phyloP scores from a whole-genome alignment of 495 filamentous ascomycete species.

The Penicillium soppii region DNA sequence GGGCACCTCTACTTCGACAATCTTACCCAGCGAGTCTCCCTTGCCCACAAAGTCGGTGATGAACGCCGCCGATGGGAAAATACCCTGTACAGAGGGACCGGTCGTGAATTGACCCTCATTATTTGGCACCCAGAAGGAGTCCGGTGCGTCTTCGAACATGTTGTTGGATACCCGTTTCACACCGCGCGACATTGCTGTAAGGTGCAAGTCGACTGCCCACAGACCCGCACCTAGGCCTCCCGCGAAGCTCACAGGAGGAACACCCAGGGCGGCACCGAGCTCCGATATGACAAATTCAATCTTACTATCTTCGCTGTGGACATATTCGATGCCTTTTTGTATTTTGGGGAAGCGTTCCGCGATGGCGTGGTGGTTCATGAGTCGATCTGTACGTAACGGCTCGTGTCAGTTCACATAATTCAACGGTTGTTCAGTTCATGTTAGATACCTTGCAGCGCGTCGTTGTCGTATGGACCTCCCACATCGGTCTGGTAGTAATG shows the following conservation, averaged over 20 bases:
- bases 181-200: constrained; percentile 10
- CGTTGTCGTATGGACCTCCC: background rate
- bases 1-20: constrained; percentile 6
- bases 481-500: constrained; percentile 23
- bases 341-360: constrained; percentile 4
- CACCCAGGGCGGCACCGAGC: constrained; percentile 6
- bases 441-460: constrained; percentile 2
- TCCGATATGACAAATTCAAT: constrained; percentile 14
- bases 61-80: constrained; percentile 12
- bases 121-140: constrained; percentile 18
- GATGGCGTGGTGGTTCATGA: constrained; percentile 28
- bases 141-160: constrained; percentile 10
- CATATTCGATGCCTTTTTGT: background rate
- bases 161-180: constrained; percentile 13
- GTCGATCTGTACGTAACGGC: background rate
- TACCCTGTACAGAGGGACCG: constrained; percentile 11
- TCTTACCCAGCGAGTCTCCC: constrained; percentile 6
- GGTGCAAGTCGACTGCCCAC: constrained; percentile 19
- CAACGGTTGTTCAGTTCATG: background rate
- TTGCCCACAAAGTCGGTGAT: constrained; percentile 20
- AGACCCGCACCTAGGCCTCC: constrained; percentile 14
- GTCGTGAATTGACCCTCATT: background rate
- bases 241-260: background rate
- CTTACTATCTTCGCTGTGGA: background rate
- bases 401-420: too few relatives aligned